These are phyloP conservation scores for Seiridium cupressi DNA, from an alignment of 2,329 filamentous ascomycete genomes.

Conservation along the genomic window DNA sequence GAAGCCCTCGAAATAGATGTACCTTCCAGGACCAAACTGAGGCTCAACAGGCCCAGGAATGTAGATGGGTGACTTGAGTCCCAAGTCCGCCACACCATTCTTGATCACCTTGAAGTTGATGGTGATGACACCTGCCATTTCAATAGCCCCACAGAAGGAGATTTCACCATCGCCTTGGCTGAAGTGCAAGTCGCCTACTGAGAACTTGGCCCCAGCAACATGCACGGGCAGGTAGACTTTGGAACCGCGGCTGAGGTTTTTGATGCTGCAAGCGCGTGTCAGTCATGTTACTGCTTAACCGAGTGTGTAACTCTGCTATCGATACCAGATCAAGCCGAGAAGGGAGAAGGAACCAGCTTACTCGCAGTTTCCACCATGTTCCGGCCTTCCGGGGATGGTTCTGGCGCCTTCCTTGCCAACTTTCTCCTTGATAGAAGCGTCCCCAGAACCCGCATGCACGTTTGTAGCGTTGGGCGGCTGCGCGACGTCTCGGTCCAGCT, in stretches of 20 bases:
- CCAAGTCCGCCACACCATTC: constrained; percentile 69
- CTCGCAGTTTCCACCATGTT: constrained; percentile 89
- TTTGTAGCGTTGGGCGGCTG: constrained; percentile 71
- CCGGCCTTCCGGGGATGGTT: constrained; percentile 80
- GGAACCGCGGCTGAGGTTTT: constrained; percentile 75
- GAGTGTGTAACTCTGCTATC: constrained; percentile 12
- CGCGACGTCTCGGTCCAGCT: constrained; percentile 70
- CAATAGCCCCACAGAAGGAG: constrained; percentile 70
- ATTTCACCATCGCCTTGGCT: constrained; percentile 45
- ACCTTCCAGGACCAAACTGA: constrained; percentile 77
- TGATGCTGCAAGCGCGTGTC: constrained; percentile 50
- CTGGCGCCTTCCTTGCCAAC: constrained; percentile 77
- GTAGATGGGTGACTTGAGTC: constrained; percentile 81
- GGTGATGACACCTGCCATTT: constrained; percentile 91
- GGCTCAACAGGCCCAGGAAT: constrained; percentile 85
- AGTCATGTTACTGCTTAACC: no score
- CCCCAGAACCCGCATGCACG: constrained; percentile 68
- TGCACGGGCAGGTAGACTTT: constrained; percentile 89
- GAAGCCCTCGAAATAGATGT: constrained; percentile 88
- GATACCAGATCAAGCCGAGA: neutral
- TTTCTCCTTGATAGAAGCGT: constrained; percentile 57
- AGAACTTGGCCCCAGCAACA: constrained; percentile 83
- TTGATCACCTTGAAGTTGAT: constrained; percentile 89
- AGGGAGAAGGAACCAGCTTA: constrained; percentile 13
- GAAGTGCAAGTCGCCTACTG: constrained; percentile 86